Evolutionary conservation across 345 rosid species (phyloP).

Genomic region (Clarkia xantiana): DNA sequence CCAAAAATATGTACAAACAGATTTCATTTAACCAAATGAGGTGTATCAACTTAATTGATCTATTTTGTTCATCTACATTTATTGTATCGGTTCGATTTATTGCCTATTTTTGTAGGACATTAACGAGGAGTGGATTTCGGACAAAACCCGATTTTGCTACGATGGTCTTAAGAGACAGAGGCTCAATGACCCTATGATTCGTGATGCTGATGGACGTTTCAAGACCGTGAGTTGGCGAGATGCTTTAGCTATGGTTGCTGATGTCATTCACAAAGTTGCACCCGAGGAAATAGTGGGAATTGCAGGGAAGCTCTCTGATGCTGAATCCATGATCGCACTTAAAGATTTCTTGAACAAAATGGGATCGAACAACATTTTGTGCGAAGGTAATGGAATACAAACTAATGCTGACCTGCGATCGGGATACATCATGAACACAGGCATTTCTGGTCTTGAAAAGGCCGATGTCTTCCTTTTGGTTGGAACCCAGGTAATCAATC

Average conservation of each 20-base stretch:
- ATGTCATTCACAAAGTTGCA: slow-evolving; percentile 57
- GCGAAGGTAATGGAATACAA: slow-evolving; percentile 72
- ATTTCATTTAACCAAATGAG: too few species aligned
- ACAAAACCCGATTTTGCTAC: slow-evolving; percentile 86
- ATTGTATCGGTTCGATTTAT: neutral
- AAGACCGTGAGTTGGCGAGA: slow-evolving; percentile 92
- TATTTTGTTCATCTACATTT: neutral
- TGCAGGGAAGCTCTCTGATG: slow-evolving; percentile 89
- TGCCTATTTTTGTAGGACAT: slow-evolving; percentile 52
- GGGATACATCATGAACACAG: slow-evolving; percentile 76
- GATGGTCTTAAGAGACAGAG: slow-evolving; percentile 99
- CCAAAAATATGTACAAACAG: too few species aligned
- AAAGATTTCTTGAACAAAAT: slow-evolving; percentile 84
- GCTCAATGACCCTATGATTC: slow-evolving; percentile 95
- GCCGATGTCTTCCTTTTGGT: slow-evolving; percentile 89
- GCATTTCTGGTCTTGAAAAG: slow-evolving; percentile 85
- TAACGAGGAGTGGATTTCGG: slow-evolving; percentile 99
- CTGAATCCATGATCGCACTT: slow-evolving; percentile 96
- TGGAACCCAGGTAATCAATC: slow-evolving; percentile 67
- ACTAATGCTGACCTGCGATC: slow-evolving; percentile 84
- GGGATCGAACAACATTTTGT: slow-evolving; percentile 93
- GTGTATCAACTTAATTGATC: too few species aligned
- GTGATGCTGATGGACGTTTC: slow-evolving; percentile 82
- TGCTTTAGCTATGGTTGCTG: slow-evolving; percentile 86
- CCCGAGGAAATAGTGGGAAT: slow-evolving; percentile 82